Evolutionary conservation across 2,329 filamentous ascomycete genomes (phyloP).

Genomic region (Fusarium zealandicum): DNA sequence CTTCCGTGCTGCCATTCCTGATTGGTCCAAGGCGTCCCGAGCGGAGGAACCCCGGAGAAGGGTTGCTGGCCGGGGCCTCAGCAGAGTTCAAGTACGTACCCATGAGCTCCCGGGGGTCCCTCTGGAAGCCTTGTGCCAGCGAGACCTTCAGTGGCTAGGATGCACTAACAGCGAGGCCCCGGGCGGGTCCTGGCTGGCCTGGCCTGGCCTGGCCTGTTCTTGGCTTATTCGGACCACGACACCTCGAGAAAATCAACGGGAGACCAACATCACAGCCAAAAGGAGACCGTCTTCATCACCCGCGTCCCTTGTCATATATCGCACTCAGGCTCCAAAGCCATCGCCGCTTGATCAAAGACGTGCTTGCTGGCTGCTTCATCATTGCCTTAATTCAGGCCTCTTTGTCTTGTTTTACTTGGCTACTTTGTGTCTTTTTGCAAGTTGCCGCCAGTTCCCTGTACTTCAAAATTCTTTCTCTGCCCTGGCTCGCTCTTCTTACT

Average conservation of each 20-base stretch:
- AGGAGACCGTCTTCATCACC: slow-evolving; percentile 43
- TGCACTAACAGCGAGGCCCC: slow-evolving; percentile 32
- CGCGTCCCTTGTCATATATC: slow-evolving; percentile 28
- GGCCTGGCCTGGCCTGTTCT: slow-evolving; percentile 18
- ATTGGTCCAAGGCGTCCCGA: slow-evolving; percentile 34
- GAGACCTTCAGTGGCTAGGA: slow-evolving; percentile 29
- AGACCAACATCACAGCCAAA: slow-evolving; percentile 45
- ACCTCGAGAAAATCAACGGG: slow-evolving; percentile 49
- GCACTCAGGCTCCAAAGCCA: slow-evolving; percentile 7
- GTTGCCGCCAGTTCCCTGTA: slow-evolving; percentile 38
- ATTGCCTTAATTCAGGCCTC: slow-evolving; percentile 13
- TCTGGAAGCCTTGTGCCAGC: slow-evolving; percentile 28
- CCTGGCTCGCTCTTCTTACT: slow-evolving; percentile 41
- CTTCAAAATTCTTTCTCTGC: slow-evolving; percentile 45
- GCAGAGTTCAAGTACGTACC: slow-evolving; percentile 35
- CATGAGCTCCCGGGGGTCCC: slow-evolving; percentile 1
- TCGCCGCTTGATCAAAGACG: slow-evolving; percentile 6
- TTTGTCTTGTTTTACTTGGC: slow-evolving; percentile 23
- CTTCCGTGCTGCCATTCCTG: slow-evolving; percentile 18
- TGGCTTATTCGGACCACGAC: slow-evolving; percentile 52
- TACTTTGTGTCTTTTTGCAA: slow-evolving; percentile 28
- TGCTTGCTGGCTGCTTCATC: slow-evolving; percentile 1
- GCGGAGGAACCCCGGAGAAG: slow-evolving; percentile 46
- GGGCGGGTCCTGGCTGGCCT: slow-evolving; percentile 25
- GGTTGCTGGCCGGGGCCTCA: slow-evolving; percentile 26